These are phyloP conservation scores for Tulasnella sp. DNA, from an alignment of 768 basidiomycete genomes.

Conservation along the genomic window DNA sequence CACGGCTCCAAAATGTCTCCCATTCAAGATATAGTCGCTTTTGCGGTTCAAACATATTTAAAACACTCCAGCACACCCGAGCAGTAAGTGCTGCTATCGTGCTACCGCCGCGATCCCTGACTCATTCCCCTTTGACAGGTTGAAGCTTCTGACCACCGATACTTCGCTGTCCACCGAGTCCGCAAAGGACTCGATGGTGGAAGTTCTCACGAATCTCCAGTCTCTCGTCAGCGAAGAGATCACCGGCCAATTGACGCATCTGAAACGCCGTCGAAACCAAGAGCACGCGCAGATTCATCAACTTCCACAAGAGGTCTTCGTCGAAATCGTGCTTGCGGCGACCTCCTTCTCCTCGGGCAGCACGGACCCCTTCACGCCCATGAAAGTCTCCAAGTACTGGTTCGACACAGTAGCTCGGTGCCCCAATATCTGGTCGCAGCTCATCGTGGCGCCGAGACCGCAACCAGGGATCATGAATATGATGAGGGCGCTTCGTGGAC, in stretches of 20 bases:
- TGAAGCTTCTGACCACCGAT: no score
- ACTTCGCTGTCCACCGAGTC: no score
- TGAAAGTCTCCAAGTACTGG: neutral
- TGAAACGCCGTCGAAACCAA: neutral
- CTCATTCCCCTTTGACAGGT: no score
- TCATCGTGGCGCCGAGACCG: neutral
- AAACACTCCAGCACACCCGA: no score
- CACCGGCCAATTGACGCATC: neutral
- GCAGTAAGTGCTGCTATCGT: no score
- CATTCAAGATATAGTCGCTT: no score
- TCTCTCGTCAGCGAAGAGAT: neutral
- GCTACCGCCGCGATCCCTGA: no score
- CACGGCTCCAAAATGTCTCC: no score
- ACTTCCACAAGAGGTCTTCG: neutral
- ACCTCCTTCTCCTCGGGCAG: neutral
- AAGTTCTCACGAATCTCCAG: neutral
- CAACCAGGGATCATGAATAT: neutral
- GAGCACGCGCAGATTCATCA: neutral
- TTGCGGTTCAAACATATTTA: no score
- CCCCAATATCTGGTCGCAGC: neutral
- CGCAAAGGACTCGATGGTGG: no score
- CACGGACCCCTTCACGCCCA: neutral
- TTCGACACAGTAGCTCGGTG: neutral
- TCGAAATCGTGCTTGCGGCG: neutral
- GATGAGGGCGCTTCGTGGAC: neutral